phyloP scores from a whole-genome alignment of 2,329 filamentous ascomycete genomes.

The Penicillium sp. region DNA sequence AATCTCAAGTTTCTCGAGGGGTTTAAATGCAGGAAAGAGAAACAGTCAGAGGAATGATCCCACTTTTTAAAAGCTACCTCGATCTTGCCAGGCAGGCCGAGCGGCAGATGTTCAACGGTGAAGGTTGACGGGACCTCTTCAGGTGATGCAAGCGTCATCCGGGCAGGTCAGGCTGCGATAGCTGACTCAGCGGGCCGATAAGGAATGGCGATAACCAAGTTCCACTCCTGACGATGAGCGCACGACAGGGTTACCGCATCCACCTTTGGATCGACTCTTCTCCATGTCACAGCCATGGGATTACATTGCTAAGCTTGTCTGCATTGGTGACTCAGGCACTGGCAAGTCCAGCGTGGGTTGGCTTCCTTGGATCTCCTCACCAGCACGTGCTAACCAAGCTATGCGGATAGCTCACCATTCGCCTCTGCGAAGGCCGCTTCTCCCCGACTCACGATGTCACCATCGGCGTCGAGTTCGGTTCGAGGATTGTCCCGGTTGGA shows the following conservation, averaged over 20 bases:
- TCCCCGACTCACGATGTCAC: constrained; percentile 94
- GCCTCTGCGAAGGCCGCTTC: constrained; percentile 95
- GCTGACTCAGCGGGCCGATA: constrained; percentile 37
- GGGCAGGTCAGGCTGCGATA: constrained; percentile 37
- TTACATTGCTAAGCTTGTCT: constrained; percentile 98
- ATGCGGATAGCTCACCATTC: constrained; percentile 73
- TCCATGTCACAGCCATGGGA: constrained; percentile 73
- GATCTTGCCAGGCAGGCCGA: background rate
- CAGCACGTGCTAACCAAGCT: constrained; percentile 14
- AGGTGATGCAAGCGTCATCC: constrained; percentile 38
- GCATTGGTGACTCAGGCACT: constrained; percentile 93
- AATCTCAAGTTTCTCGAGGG: background rate
- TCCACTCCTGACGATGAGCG: constrained; percentile 6
- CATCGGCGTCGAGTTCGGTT: constrained; percentile 95
- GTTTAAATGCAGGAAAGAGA: background rate
- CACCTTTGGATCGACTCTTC: constrained; percentile 19
- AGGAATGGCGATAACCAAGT: constrained; percentile 13
- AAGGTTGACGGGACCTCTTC: constrained; percentile 17
- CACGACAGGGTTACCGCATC: constrained; percentile 3
- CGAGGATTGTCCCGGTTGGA: constrained; percentile 86
- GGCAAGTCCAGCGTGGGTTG: constrained; percentile 76
- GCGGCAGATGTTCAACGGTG: background rate
- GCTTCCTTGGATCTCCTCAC: background rate
- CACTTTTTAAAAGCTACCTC: background rate
- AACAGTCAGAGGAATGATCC: background rate